Conservation (phyloP, 2,329 filamentous ascomycete species). For the Parafenestella ontariensis region DNA sequence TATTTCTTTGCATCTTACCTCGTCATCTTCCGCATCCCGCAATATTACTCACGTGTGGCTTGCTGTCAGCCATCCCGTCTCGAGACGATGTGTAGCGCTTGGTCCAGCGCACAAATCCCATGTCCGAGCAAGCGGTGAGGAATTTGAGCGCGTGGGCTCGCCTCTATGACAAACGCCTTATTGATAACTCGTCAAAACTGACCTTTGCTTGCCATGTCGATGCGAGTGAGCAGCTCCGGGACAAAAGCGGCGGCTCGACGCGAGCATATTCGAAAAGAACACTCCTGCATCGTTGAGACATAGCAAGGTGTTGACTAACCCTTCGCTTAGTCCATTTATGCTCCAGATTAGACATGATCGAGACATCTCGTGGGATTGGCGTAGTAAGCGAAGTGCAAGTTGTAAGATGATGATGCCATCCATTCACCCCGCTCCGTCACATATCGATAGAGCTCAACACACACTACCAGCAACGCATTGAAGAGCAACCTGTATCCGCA, state of each 20-base stretch:
- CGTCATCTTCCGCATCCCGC: background rate
- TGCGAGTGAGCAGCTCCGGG: too few species aligned
- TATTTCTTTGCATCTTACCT: slow-evolving; percentile 1
- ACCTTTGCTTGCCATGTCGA: too few species aligned
- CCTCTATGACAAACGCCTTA: background rate
- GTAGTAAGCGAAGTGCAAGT: background rate
- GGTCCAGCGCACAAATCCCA: background rate
- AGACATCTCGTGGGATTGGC: background rate
- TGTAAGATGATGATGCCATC: slow-evolving; percentile 18
- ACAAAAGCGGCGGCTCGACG: too few species aligned
- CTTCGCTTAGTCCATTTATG: background rate
- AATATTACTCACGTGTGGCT: background rate
- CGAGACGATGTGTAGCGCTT: slow-evolving; percentile 3
- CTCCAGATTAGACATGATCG: background rate
- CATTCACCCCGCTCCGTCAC: slow-evolving; percentile 6
- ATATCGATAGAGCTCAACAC: slow-evolving; percentile 21
- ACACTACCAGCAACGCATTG: background rate
- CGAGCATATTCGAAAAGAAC: background rate
- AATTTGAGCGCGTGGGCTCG: background rate
- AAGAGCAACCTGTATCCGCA: background rate
- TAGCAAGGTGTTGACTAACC: background rate
- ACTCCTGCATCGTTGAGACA: background rate
- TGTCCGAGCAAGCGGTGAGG: background rate
- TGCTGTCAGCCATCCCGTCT: background rate
- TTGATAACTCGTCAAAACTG: too few species aligned